Conservation (phyloP, 148 eudicot genomes). For the Vaccinium vitisidaea region DNA sequence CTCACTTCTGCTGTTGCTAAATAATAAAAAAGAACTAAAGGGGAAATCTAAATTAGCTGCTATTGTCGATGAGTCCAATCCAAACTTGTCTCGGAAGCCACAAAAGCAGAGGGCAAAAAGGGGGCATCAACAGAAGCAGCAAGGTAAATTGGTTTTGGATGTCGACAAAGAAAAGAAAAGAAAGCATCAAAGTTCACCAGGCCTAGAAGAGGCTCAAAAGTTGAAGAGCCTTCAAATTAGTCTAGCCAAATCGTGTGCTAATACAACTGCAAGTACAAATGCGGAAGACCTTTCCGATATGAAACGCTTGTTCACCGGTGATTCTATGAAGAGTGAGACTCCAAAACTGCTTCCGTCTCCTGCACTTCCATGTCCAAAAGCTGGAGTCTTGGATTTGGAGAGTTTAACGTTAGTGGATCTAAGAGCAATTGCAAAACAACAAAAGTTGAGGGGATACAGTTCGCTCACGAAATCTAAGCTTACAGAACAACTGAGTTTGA, state of each 20-base stretch:
- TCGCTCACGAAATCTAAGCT: conserved; percentile 23
- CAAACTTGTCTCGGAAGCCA: conserved; percentile 19
- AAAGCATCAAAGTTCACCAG: conserved; percentile 9
- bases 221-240: conserved; percentile 6
- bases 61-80: conserved; percentile 6
- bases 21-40: conserved; percentile 20
- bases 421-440: conserved; percentile 20
- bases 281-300: conserved; percentile 6
- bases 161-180: conserved; percentile 7
- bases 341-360: conserved; percentile 7
- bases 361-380: neutral
- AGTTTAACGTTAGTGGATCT: conserved; percentile 10
- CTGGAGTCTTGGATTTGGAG: neutral
- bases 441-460: conserved; percentile 13
- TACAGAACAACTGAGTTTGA: conserved; percentile 13
- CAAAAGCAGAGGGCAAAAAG: conserved; percentile 21
- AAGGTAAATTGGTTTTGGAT: neutral
- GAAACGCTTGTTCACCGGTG: neutral
- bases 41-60: conserved; percentile 23
- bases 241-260: neutral
- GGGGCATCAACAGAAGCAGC: conserved; percentile 11
- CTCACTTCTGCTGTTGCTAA: conserved; percentile 17
- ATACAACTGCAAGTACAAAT: neutral
- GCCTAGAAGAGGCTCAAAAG: neutral
- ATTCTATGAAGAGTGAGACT: neutral